Conservation (phyloP, 305 asterid genomes). For the Fraxinus baroniana region DNA sequence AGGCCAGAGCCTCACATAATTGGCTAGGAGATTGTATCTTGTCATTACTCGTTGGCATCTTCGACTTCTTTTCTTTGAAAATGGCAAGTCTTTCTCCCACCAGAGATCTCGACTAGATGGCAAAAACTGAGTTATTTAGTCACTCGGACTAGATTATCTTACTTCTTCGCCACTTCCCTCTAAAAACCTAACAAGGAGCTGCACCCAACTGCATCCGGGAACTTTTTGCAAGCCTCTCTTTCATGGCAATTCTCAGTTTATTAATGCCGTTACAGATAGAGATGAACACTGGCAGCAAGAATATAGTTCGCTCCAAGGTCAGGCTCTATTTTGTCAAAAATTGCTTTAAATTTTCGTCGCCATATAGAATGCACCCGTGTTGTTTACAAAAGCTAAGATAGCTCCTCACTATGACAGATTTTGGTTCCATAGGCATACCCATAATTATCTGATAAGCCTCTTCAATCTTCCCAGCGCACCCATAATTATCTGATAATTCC, state of each 20-base stretch:
- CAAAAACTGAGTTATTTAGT: background rate
- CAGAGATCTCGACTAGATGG: background rate
- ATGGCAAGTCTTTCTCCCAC: background rate
- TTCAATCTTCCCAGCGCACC: constrained; percentile 57
- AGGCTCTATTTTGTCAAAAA: constrained; percentile 50
- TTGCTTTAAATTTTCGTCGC: constrained; percentile 38
- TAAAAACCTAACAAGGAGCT: constrained; percentile 16
- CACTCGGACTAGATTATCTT: background rate
- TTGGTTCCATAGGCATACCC: constrained; percentile 66
- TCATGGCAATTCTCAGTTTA: constrained; percentile 46
- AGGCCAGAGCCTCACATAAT: background rate
- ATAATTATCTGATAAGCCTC: constrained; percentile 54
- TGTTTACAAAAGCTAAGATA: constrained; percentile 60
- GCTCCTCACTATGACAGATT: constrained; percentile 61
- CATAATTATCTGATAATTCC: constrained; percentile 68
- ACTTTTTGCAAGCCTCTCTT: constrained; percentile 46
- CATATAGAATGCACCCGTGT: constrained; percentile 31
- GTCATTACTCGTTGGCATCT: background rate
- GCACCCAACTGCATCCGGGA: constrained; percentile 61
- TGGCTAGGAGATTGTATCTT: background rate
- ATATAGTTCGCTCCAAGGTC: constrained; percentile 61
- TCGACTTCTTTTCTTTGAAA: background rate
- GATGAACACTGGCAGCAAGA: constrained; percentile 46
- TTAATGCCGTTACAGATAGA: constrained; percentile 19
- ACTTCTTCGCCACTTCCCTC: constrained; percentile 6